phyloP scores from a whole-genome alignment of 2,329 filamentous ascomycete genomes.

The Cordyceps cateniannulata region DNA sequence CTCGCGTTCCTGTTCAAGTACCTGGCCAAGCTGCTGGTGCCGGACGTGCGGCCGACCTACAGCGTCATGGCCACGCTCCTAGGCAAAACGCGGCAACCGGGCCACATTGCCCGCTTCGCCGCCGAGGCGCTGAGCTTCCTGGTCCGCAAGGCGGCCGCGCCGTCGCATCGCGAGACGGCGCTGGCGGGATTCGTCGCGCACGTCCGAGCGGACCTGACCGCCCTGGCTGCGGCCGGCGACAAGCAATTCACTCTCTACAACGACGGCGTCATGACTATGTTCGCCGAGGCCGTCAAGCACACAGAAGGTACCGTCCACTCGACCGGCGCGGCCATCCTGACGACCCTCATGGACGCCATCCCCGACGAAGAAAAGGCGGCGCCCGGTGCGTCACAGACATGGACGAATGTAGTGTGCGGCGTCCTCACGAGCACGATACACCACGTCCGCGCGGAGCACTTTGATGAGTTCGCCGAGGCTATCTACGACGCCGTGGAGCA shows the following conservation, averaged over 20 bases:
- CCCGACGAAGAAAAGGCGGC: conserved; percentile 43
- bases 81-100: conserved; percentile 73
- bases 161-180: conserved; percentile 67
- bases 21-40: conserved; percentile 76
- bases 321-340: conserved; percentile 47
- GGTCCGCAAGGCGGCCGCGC: conserved; percentile 76
- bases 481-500: conserved; percentile 46
- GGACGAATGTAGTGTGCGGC: conserved; percentile 65
- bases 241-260: conserved; percentile 64
- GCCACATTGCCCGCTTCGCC: conserved; percentile 84
- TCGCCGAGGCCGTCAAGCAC: conserved; percentile 72
- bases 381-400: conserved; percentile 40
- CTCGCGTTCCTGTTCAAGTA: conserved; percentile 98
- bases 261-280: conserved; percentile 85
- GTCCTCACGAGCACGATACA: conserved; percentile 78
- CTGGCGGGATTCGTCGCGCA: conserved; percentile 66
- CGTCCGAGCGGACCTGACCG: conserved; percentile 61
- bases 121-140: conserved; percentile 94
- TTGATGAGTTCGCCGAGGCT: conserved; percentile 59
- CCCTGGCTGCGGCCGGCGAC: conserved; percentile 41
- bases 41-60: conserved; percentile 78
- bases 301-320: conserved; percentile 55
- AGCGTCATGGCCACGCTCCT: conserved; percentile 77
- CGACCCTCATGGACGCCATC: conserved; percentile 43
- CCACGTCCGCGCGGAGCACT: conserved; percentile 68